Percentiles rank a stretch among this genome's conserved stretches.
These are phyloP conservation scores for Corinectria fuckeliana DNA, from an alignment of 2,329 filamentous ascomycete genomes.

Conservation along the genomic window DNA sequence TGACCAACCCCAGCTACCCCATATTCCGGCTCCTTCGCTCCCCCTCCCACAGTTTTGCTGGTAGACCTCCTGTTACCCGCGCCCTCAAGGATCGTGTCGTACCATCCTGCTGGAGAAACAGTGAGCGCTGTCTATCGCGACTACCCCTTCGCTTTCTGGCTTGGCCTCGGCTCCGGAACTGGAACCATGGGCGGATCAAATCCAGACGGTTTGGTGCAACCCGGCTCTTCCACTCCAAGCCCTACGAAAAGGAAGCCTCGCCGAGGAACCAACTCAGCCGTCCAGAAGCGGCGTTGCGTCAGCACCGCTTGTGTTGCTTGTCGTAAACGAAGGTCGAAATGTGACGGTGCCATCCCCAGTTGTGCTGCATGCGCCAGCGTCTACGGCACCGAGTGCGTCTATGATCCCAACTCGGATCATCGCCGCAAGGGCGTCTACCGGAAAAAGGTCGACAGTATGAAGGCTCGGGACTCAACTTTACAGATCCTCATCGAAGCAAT, in stretches of 20 bases:
- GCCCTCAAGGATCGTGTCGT: conserved; percentile 2
- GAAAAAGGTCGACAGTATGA: conserved; percentile 87
- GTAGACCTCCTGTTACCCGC: not conserved
- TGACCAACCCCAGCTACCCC: conserved; percentile 17
- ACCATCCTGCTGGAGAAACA: not conserved
- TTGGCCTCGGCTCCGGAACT: conserved; percentile 7
- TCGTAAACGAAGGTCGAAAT: conserved; percentile 82
- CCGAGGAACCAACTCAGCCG: conserved; percentile 54
- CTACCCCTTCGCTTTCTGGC: not conserved
- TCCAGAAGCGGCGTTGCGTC: conserved; percentile 76
- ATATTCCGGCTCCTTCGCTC: conserved; percentile 18
- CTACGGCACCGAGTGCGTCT: conserved; percentile 88
- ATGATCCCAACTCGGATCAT: conserved; percentile 96
- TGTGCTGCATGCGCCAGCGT: conserved; percentile 97
- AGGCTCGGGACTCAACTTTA: conserved; percentile 84
- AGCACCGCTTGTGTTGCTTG: conserved; percentile 87
- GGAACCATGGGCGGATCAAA: conserved; percentile 30
- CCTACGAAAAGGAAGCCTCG: conserved; percentile 57
- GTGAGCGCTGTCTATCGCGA: not conserved
- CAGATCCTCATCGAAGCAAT: conserved; percentile 94
- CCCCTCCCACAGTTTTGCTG: not conserved
- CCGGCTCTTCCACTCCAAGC: conserved; percentile 21
- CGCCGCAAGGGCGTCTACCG: conserved; percentile 96
- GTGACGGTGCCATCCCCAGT: conserved; percentile 88
- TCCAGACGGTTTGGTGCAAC: conserved; percentile 11